These are phyloP conservation scores for Aurantiochytrium sp. DNA, from an alignment of 108 stramenopile genomes.

Conservation along the genomic window DNA sequence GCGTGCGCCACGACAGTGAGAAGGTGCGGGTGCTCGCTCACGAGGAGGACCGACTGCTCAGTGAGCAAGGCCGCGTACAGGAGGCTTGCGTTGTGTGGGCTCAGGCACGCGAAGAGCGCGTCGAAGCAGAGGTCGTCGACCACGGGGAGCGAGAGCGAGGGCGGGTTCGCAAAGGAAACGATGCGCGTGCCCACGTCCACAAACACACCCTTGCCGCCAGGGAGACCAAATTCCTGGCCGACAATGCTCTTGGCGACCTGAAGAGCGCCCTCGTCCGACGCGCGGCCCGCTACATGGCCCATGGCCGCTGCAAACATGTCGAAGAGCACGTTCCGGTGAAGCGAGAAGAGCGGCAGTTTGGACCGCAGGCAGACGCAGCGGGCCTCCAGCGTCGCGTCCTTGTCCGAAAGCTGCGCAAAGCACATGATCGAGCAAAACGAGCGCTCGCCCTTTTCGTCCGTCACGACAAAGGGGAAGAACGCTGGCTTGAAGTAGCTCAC, in stretches of 20 bases:
- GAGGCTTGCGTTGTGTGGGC: not conserved
- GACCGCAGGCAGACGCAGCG: not conserved
- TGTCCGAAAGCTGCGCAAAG: not conserved
- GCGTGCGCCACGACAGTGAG: not conserved
- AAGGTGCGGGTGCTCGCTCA: conserved; percentile 9
- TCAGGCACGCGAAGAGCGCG: not conserved
- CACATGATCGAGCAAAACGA: conserved; percentile 6
- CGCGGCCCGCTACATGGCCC: not conserved
- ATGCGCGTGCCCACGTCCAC: not conserved
- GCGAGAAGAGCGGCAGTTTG: not conserved
- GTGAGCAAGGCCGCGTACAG: not conserved
- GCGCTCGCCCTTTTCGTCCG: not conserved
- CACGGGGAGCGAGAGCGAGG: not conserved
- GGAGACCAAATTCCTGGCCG: not conserved
- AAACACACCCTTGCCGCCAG: not conserved
- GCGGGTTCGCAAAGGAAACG: not conserved
- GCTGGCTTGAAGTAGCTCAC: not conserved
- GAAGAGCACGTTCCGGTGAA: not conserved
- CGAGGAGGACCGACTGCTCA: not conserved
- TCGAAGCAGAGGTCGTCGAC: conserved; percentile 27
- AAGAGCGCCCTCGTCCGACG: no score
- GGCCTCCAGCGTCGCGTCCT: not conserved
- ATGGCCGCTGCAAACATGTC: conserved; percentile 24
- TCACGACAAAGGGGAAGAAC: conserved; percentile 13
- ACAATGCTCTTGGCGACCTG: not conserved